These are phyloP conservation scores for Spergularia azorica DNA, from an alignment of 179 eudicot species.

Conservation along the genomic window DNA sequence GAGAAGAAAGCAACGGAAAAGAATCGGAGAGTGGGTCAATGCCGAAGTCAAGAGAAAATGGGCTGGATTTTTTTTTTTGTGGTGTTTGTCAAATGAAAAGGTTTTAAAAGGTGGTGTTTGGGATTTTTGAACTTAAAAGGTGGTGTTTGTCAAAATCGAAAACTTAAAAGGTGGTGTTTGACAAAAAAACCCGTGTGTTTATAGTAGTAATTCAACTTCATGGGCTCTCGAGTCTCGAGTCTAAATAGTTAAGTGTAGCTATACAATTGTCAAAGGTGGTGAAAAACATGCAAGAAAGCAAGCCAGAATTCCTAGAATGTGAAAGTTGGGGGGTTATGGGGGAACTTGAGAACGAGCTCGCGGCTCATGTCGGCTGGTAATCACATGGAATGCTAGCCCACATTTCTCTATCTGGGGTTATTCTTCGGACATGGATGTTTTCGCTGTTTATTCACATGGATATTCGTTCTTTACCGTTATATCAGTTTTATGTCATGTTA, in stretches of 20 bases:
- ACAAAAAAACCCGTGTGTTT: too few species aligned
- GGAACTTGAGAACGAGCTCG: slow-evolving; percentile 4
- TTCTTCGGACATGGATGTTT: slow-evolving; percentile 15
- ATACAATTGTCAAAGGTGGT: slow-evolving; percentile 9
- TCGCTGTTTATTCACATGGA: slow-evolving; percentile 31
- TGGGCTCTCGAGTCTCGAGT: not conserved
- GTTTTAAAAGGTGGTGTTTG: too few species aligned
- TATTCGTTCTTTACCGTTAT: not conserved
- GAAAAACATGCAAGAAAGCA: slow-evolving; percentile 5
- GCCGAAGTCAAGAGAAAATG: too few species aligned
- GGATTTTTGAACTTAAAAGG: too few species aligned
- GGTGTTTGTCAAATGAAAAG: too few species aligned
- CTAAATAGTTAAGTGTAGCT: not conserved
- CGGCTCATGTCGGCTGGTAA: slow-evolving; percentile 20
- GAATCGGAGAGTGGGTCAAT: too few species aligned
- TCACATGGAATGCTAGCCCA: slow-evolving; percentile 30
- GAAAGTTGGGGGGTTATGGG: not conserved
- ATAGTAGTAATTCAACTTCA: too few species aligned
- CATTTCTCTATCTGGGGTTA: slow-evolving; percentile 12
- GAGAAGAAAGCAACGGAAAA: too few species aligned
- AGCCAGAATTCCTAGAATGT: not conserved
- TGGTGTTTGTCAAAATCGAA: too few species aligned
- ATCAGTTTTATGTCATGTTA: not conserved
- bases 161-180: too few species aligned
- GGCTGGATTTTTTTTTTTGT: too few species aligned